Percentiles rank a stretch among this genome's conserved stretches.
Conservation (phyloP, 106 monocot species). For the Platanthera zijinensis region DNA sequence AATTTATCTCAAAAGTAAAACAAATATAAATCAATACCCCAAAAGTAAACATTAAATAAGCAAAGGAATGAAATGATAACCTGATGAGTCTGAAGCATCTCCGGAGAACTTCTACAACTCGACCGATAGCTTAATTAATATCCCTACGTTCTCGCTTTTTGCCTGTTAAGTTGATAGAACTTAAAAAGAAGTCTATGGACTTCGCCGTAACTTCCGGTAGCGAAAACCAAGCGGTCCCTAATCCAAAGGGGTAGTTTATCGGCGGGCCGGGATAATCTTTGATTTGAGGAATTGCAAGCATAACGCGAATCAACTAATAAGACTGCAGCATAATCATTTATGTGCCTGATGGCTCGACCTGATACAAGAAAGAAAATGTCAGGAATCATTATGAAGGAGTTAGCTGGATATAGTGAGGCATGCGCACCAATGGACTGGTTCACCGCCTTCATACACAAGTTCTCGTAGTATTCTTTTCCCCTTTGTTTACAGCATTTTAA, state of each 20-base stretch:
- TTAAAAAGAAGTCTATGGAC: slow-evolving; percentile 65
- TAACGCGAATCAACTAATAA: slow-evolving; percentile 89
- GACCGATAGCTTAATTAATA: background rate
- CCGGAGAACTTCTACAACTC: background rate
- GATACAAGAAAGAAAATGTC: slow-evolving; percentile 7
- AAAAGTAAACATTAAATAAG: background rate
- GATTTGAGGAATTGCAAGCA: slow-evolving; percentile 20
- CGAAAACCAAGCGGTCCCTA: slow-evolving; percentile 54
- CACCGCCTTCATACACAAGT: slow-evolving; percentile 98
- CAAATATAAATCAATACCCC: background rate
- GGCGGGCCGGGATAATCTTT: slow-evolving; percentile 29
- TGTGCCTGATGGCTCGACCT: slow-evolving; percentile 94
- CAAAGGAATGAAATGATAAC: background rate
- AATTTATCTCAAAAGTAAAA: no score
- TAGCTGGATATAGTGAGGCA: background rate
- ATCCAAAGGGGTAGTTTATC: slow-evolving; percentile 91
- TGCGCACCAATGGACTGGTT: slow-evolving; percentile 86
- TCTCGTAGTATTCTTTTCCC: slow-evolving; percentile 95
- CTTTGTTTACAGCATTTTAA: slow-evolving; percentile 66
- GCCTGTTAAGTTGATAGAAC: slow-evolving; percentile 72
- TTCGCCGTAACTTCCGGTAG: slow-evolving; percentile 63
- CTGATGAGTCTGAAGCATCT: background rate
- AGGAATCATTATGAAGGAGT: background rate
- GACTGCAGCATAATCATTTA: slow-evolving; percentile 91
- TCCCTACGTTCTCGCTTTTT: slow-evolving; percentile 7